Conservation (phyloP, 2,329 filamentous ascomycete species). For the Alternaria burnsii region DNA sequence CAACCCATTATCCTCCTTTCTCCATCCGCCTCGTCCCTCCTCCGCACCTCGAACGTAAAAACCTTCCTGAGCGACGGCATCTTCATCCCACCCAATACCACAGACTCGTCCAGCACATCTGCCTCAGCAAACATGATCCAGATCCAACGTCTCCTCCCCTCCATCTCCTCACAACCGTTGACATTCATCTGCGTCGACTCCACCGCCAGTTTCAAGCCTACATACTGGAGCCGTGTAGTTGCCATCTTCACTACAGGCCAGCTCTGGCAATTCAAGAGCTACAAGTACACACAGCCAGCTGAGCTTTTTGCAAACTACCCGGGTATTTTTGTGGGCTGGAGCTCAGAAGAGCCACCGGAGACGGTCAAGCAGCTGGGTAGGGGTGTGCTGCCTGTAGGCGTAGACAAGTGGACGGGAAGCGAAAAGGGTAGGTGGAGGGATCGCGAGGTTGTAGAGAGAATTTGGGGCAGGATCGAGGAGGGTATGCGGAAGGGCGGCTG, state of each 20-base stretch:
- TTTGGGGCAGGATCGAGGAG: slow-evolving; percentile 89
- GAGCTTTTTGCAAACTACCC: slow-evolving; percentile 90
- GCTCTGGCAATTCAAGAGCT: slow-evolving; percentile 97
- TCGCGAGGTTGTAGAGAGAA: slow-evolving; percentile 87
- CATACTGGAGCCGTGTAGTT: slow-evolving; percentile 95
- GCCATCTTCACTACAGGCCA: slow-evolving; percentile 98
- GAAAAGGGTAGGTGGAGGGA: slow-evolving; percentile 76
- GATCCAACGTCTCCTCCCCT: slow-evolving; percentile 78
- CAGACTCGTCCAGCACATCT: slow-evolving; percentile 67
- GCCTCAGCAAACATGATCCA: slow-evolving; percentile 75
- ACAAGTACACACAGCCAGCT: slow-evolving; percentile 90
- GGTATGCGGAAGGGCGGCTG: slow-evolving; percentile 89
- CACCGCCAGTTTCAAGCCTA: slow-evolving; percentile 93
- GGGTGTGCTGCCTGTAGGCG: slow-evolving; percentile 76
- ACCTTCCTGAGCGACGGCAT: slow-evolving; percentile 87
- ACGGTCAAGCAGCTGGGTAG: slow-evolving; percentile 86
- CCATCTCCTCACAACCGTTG: slow-evolving; percentile 73
- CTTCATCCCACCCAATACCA: slow-evolving; percentile 77
- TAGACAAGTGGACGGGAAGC: slow-evolving; percentile 80
- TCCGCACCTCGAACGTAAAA: slow-evolving; percentile 95
- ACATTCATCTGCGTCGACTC: slow-evolving; percentile 96
- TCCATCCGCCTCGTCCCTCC: slow-evolving; percentile 90
- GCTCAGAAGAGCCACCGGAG: slow-evolving; percentile 80
- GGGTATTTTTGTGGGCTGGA: slow-evolving; percentile 91
- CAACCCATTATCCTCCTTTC: slow-evolving; percentile 95